phyloP scores from a whole-genome alignment of 129 eudicot genomes.

The Chrysanthemum makinoi region DNA sequence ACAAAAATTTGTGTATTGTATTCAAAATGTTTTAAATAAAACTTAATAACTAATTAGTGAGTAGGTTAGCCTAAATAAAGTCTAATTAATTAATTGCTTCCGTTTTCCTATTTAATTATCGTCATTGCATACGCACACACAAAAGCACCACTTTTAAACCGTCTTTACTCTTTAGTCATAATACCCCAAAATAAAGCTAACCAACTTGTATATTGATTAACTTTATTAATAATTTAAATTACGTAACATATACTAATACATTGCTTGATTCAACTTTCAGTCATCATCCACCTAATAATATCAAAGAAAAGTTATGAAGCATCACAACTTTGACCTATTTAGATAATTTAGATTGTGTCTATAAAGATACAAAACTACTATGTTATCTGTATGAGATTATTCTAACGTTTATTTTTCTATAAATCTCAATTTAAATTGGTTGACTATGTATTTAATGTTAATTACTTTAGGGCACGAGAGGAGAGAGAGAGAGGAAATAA shows the following conservation, averaged over 20 bases:
- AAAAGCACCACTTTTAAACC: slow-evolving; percentile 20
- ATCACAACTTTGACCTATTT: too few relatives aligned
- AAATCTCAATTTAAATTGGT: too few relatives aligned
- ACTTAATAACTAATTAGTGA: not conserved
- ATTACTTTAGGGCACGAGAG: too few relatives aligned
- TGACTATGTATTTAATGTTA: too few relatives aligned
- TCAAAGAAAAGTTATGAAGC: not conserved
- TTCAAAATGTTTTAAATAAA: too few relatives aligned
- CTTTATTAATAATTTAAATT: not conserved
- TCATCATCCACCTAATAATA: not conserved
- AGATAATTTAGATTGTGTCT: too few relatives aligned
- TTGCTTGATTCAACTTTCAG: not conserved
- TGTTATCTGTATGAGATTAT: too few relatives aligned
- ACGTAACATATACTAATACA: not conserved
- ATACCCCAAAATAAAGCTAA: slow-evolving; percentile 21
- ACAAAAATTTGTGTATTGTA: too few relatives aligned
- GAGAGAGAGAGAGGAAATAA: too few relatives aligned
- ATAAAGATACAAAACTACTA: too few relatives aligned
- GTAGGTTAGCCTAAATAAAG: slow-evolving; percentile 7
- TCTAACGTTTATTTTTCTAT: too few relatives aligned
- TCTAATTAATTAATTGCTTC: slow-evolving; percentile 10
- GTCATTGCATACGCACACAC: slow-evolving; percentile 39
- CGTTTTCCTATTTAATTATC: not conserved
- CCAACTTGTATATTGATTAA: slow-evolving; percentile 7
- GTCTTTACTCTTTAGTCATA: slow-evolving; percentile 25